Conservation (phyloP, 768 basidiomycete genomes). For the Boletus vermiculosoides region DNA sequence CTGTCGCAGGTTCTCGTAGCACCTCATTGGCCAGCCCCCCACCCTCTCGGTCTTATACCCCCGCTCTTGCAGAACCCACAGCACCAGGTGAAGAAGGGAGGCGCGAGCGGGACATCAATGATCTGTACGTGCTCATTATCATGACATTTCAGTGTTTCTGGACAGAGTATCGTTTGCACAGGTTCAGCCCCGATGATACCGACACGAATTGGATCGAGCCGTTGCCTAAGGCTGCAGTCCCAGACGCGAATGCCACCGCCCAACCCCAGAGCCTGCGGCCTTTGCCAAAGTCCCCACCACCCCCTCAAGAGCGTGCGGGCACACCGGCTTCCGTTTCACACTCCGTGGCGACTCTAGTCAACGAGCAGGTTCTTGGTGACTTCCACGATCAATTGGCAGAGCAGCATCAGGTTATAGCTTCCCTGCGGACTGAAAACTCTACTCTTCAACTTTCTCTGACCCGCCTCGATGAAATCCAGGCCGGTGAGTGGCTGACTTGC, state of each 20-base stretch:
- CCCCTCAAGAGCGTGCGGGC: constrained; percentile 11
- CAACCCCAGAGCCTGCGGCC: constrained; percentile 29
- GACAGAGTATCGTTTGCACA: constrained; percentile 23
- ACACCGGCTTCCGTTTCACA: constrained; percentile 5
- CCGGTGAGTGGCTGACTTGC: constrained; percentile 21
- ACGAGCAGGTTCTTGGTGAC: constrained; percentile 11
- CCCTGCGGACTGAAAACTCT: constrained; percentile 28
- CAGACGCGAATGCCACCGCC: constrained; percentile 31
- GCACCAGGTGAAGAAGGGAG: constrained; percentile 41
- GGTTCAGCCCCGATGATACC: constrained; percentile 45
- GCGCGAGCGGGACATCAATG: constrained; percentile 47
- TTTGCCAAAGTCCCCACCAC: constrained; percentile 17
- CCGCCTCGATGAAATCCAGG: constrained; percentile 32
- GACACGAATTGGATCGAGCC: constrained; percentile 61
- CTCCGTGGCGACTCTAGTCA: neutral
- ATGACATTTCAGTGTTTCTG: neutral
- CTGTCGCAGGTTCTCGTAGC: constrained; percentile 35
- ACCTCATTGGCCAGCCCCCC: constrained; percentile 42
- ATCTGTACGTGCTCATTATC: constrained; percentile 53
- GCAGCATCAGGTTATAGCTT: constrained; percentile 16
- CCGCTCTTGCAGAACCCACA: constrained; percentile 43
- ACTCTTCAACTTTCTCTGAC: constrained; percentile 27
- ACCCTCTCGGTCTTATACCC: constrained; percentile 51
- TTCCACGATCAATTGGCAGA: constrained; percentile 17
- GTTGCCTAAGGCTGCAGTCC: constrained; percentile 44